Conservation (phyloP, 805 yeast species). For the Diddensiella transvaalensis region DNA sequence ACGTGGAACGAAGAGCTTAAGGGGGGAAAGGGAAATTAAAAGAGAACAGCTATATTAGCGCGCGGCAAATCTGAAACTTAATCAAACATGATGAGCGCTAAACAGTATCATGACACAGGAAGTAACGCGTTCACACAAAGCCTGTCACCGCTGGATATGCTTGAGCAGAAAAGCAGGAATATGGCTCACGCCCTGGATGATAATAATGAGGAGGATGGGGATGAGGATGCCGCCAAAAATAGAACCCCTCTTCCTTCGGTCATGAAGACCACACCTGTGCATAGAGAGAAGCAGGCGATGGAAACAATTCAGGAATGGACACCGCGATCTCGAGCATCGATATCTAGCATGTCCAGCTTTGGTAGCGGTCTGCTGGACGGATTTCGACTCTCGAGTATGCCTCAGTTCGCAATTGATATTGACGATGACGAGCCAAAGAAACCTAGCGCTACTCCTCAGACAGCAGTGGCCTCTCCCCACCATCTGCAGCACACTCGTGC, state of each 20-base stretch:
- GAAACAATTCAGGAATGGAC: constrained; percentile 5
- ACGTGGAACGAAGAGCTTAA: no score
- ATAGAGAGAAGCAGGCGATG: not conserved
- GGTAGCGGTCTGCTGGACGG: constrained; percentile 27
- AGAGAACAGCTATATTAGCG: no score
- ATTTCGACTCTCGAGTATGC: constrained; percentile 23
- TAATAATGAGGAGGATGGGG: not conserved
- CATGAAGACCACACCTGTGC: not conserved
- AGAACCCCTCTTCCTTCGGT: not conserved
- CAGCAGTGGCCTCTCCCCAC: no score
- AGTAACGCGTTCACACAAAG: constrained; percentile 17
- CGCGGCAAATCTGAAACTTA: no score
- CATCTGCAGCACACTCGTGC: no score
- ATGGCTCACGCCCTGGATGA: constrained; percentile 19
- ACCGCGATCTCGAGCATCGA: constrained; percentile 11
- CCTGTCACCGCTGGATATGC: constrained; percentile 26
- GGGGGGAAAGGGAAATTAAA: no score
- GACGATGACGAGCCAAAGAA: not conserved
- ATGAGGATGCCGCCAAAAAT: not conserved
- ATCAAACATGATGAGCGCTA: no score
- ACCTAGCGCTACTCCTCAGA: not conserved
- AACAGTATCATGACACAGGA: no score
- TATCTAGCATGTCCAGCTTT: constrained; percentile 15
- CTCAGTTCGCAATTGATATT: constrained; percentile 4
- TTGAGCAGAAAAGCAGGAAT: constrained; percentile 26